Evolutionary conservation across 306 rosid species (phyloP).

Genomic region (Medicago lupulina): DNA sequence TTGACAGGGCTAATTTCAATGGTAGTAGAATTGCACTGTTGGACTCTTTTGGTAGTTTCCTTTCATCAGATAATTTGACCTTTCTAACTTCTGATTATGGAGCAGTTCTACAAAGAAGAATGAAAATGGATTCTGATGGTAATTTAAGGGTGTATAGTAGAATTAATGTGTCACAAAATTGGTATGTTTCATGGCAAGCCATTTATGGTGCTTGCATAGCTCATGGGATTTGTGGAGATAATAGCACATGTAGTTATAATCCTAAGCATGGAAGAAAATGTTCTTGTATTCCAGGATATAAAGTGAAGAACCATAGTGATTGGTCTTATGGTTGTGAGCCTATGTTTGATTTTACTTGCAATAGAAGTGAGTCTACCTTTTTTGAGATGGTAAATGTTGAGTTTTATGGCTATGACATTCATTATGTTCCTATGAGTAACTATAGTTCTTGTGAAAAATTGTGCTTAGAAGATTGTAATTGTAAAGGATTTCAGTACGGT

Average conservation of each 20-base stretch:
- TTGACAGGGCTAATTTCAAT: constrained; percentile 26
- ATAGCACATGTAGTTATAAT: constrained; percentile 37
- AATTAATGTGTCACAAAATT: not conserved
- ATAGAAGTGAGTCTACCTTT: constrained; percentile 32
- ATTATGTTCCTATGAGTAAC: not conserved
- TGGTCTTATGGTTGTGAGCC: constrained; percentile 62
- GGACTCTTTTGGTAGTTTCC: constrained; percentile 27
- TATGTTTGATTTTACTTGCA: constrained; percentile 33
- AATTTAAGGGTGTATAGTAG: constrained; percentile 39
- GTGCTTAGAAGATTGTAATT: constrained; percentile 40
- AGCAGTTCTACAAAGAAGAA: not conserved
- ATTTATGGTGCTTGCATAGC: not conserved
- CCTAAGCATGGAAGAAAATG: constrained; percentile 39
- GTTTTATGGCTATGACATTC: constrained; percentile 47
- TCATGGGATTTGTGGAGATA: constrained; percentile 49
- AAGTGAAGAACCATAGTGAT: constrained; percentile 31
- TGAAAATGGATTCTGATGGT: constrained; percentile 43
- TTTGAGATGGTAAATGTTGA: constrained; percentile 10
- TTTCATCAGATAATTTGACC: constrained; percentile 7
- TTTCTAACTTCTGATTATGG: constrained; percentile 32
- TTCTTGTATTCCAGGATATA: constrained; percentile 46
- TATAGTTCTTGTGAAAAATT: constrained; percentile 25
- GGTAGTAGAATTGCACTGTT: constrained; percentile 30
- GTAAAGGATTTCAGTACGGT: constrained; percentile 41
- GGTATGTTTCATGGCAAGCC: constrained; percentile 51